Evolutionary conservation across 208 protist species (phyloP).

Genomic region (Kentomonas sorsogonicus): DNA sequence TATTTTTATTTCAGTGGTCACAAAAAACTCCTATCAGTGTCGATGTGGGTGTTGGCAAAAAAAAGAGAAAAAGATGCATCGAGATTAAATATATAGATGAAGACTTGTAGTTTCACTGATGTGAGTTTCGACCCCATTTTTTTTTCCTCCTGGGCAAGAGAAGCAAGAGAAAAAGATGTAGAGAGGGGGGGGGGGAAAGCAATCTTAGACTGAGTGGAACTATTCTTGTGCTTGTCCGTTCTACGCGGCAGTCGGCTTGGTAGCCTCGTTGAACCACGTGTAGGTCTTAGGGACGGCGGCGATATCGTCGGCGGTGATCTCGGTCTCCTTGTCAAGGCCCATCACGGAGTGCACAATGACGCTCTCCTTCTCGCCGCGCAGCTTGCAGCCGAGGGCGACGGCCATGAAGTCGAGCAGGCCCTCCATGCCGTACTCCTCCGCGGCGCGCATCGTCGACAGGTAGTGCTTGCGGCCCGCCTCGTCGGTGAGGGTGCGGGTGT

Average conservation of each 20-base stretch:
- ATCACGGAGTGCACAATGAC: conserved; percentile 52
- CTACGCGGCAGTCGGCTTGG: conserved; percentile 31
- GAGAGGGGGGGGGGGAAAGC: no score
- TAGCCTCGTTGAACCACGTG: conserved; percentile 57
- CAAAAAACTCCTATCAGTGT: neutral
- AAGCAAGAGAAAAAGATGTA: no score
- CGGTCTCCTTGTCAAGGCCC: conserved; percentile 33
- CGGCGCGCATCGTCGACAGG: conserved; percentile 60
- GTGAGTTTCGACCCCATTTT: neutral
- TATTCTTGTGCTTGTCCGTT: neutral
- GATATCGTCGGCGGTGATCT: conserved; percentile 38
- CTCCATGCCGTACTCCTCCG: conserved; percentile 63
- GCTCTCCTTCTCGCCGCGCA: conserved; percentile 52
- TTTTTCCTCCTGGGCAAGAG: no score
- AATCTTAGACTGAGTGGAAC: no score
- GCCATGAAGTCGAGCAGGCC: conserved; percentile 70
- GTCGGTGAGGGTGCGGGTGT: conserved; percentile 32
- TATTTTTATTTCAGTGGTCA: neutral
- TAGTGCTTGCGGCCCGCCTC: conserved; percentile 40
- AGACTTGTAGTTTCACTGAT: neutral
- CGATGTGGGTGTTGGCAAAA: neutral
- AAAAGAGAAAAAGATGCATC: conserved; percentile 12
- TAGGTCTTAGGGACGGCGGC: conserved; percentile 35
- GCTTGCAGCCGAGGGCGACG: conserved; percentile 66
- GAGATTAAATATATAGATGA: conserved; percentile 1